These are phyloP conservation scores for Paecilomyces niveus DNA, from an alignment of 2,329 filamentous ascomycete species.

Conservation along the genomic window DNA sequence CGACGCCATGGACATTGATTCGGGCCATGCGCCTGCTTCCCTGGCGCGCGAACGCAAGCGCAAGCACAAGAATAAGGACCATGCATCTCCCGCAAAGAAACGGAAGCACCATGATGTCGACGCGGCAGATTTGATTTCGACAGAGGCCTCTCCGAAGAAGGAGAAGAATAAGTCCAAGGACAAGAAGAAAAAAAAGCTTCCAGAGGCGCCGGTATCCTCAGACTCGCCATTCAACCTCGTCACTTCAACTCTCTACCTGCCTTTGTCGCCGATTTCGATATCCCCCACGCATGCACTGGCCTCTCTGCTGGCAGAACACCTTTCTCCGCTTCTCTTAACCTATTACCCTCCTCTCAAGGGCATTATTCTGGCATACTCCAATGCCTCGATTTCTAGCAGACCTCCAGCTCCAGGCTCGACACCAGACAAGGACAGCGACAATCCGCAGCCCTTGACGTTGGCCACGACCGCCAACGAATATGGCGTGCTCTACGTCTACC, in stretches of 20 bases:
- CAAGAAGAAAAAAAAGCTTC: slow-evolving; percentile 13
- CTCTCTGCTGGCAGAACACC: slow-evolving; percentile 53
- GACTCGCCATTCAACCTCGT: slow-evolving; percentile 69
- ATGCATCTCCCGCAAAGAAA: slow-evolving; percentile 34
- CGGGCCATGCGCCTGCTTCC: slow-evolving; percentile 12
- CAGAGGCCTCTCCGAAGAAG: slow-evolving; percentile 22
- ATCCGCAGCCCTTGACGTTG: slow-evolving; percentile 33
- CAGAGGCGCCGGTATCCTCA: slow-evolving; percentile 22
- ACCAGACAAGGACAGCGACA: slow-evolving; percentile 15
- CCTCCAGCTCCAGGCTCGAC: slow-evolving; percentile 33
- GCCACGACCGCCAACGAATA: slow-evolving; percentile 64
- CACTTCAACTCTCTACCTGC: slow-evolving; percentile 66
- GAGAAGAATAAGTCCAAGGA: slow-evolving; percentile 32
- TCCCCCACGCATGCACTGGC: slow-evolving; percentile 47
- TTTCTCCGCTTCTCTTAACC: slow-evolving; percentile 56
- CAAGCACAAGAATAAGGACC: slow-evolving; percentile 41
- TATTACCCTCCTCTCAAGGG: slow-evolving; percentile 55
- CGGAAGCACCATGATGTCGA: slow-evolving; percentile 29
- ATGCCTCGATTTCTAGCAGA: slow-evolving; percentile 34
- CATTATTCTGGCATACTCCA: slow-evolving; percentile 49
- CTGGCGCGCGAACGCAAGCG: slow-evolving; percentile 32
- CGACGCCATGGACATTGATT: slow-evolving; percentile 35
- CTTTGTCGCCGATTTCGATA: slow-evolving; percentile 50
- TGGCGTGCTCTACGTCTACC: slow-evolving; percentile 77
- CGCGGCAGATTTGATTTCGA: slow-evolving; percentile 8